Evolutionary conservation across 2,329 filamentous ascomycete species (phyloP).

Genomic region (Aaosphaeria pasadenensis): DNA sequence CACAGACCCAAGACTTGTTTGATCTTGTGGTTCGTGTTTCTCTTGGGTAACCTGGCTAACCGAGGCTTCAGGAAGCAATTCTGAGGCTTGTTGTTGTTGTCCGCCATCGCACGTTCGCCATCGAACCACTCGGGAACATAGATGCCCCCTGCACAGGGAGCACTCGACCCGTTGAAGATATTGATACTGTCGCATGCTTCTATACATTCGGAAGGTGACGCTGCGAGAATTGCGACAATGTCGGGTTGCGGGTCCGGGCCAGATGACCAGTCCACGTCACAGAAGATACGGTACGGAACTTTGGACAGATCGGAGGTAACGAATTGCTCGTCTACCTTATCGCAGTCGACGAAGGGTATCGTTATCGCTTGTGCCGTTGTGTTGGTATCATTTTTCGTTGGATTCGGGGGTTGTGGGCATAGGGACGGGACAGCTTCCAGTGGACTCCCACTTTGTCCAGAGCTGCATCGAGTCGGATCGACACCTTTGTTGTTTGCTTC

Average conservation of each 20-base stretch:
- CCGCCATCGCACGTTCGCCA: not conserved
- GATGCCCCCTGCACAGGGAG: not conserved
- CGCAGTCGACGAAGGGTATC: not conserved
- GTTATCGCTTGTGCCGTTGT: not conserved
- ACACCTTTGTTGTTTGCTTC: not conserved
- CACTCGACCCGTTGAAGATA: not conserved
- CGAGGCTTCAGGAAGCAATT: not conserved
- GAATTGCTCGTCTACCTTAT: not conserved
- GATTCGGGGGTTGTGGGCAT: not conserved
- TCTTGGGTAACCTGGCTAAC: no score
- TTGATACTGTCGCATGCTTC: not conserved
- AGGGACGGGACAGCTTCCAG: not conserved
- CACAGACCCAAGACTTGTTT: no score
- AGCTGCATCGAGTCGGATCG: not conserved
- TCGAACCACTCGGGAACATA: not conserved
- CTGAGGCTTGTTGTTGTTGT: not conserved
- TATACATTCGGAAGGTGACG: not conserved
- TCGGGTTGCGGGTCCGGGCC: not conserved
- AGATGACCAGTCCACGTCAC: not conserved
- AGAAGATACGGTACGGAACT: not conserved
- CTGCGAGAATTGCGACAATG: not conserved
- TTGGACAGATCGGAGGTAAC: not conserved
- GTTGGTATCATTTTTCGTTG: not conserved
- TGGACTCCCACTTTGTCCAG: not conserved
- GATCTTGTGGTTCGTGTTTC: no score